Evolutionary conservation across 495 filamentous ascomycete species (phyloP).

Genomic region (Penicillium silybi): DNA sequence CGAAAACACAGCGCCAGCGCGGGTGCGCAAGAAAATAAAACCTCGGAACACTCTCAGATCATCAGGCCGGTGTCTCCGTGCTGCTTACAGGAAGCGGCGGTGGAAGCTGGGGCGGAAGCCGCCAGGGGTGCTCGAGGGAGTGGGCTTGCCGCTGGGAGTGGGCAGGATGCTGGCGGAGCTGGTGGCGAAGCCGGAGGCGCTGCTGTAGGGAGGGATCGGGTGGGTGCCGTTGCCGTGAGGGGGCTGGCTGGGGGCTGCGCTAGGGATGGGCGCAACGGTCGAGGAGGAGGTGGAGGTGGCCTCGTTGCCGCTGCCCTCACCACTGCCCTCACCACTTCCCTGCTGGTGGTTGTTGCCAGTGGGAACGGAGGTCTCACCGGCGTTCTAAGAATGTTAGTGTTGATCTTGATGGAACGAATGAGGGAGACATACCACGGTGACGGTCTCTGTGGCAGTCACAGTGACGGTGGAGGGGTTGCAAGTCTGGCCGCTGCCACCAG

Average conservation of each 20-base stretch:
- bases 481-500: not conserved
- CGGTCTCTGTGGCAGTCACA: conserved; percentile 25
- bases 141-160: conserved; percentile 10
- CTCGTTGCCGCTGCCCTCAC: conserved; percentile 1
- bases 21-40: not conserved
- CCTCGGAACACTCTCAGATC: not conserved
- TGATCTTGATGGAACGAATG: not conserved
- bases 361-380: conserved; percentile 10
- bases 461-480: conserved; percentile 15
- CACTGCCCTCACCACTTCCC: not conserved
- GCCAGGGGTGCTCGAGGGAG: conserved; percentile 6
- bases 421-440: conserved; percentile 21
- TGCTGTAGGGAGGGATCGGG: not conserved
- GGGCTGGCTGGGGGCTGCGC: conserved; percentile 18
- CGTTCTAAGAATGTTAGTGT: conserved; percentile 8
- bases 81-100: conserved; percentile 26
- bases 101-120: conserved; percentile 23
- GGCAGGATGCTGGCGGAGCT: conserved; percentile 23
- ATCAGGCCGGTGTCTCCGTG: not conserved
- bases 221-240: conserved; percentile 35
- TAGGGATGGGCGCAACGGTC: conserved; percentile 18
- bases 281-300: too few relatives aligned
- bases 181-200: conserved; percentile 38
- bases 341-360: conserved; percentile 8
- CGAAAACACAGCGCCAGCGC: not conserved